Evolutionary conservation across 345 rosid genomes (phyloP), one percentile per base, ranked within the genome.

Genomic region (Rhizophora apiculata): DNA sequence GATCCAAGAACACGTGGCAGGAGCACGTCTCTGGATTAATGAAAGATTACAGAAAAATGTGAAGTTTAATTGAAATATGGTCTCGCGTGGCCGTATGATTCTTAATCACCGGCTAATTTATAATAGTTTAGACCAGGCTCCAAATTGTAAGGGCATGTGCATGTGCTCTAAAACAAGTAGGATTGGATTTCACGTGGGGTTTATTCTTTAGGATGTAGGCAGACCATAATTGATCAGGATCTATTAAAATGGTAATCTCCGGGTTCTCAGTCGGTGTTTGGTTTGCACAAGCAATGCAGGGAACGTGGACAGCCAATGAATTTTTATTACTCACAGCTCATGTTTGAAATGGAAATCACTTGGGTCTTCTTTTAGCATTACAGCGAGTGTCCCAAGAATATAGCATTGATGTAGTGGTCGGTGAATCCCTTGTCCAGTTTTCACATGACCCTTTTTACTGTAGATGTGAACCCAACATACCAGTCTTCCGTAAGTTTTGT

Each of bases 181-280:
- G 94, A 84, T 88, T 63, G 67, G 73, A 70, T 76, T 63, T 91
- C 92, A 83, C 81, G 85, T 71, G 89, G 81, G 81, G 78, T 49
- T 74, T 36, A 49, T 69, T 22, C 43, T 30, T 60, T 36, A 53
- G 72, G 73, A 78, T 60, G 79, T 73, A 79, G 82, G 79, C 67
- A 74, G 72, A 58, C 18, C 68, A 68, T 46, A 57, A 6, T 10
- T 34, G 13, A 57, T 39, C 27, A 8, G 37, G 39, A 60, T 53
- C 3, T 20, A 7, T 7, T 7, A 53, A 13, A 20, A 19, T n/a
- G 21, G 57, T 53, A 1, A 37, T 37, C 11, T n/a, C 24, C 5
- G 11, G 57, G 24, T 1, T 53, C 21, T 53, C 3, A 19, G 13
- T 53, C 26, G 29, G 29, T 19, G 59, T n/a, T 54, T 54, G 59